phyloP scores from a whole-genome alignment of 1,139 yeast species.

The Magnusiomyces suaveolens region DNA sequence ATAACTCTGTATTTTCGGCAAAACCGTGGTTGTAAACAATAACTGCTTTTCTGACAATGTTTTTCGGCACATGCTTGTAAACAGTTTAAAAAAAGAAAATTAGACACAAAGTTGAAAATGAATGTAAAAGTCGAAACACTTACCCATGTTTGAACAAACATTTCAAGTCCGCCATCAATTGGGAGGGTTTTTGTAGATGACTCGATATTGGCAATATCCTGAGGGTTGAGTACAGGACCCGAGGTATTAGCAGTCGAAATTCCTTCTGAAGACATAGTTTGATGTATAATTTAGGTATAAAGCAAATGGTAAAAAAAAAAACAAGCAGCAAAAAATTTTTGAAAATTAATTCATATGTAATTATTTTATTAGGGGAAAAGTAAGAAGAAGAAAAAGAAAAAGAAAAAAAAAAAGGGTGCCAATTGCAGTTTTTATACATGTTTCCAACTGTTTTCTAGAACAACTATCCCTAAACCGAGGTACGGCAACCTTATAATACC shows the following conservation, averaged over 20 bases:
- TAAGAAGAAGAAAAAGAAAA: background rate
- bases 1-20: constrained; percentile 47
- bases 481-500: too few relatives aligned
- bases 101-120: background rate
- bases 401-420: background rate
- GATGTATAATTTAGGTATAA: background rate
- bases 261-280: background rate
- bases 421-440: background rate
- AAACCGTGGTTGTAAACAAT: constrained; percentile 56
- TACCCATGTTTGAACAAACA: constrained; percentile 19
- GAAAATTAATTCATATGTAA: background rate
- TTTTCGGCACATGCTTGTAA: constrained; percentile 20
- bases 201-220: background rate
- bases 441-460: background rate
- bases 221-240: background rate
- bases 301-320: background rate
- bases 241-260: background rate
- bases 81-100: background rate
- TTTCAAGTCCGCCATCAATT: constrained; percentile 15
- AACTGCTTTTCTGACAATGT: constrained; percentile 44
- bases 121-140: constrained; percentile 6
- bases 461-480: too few relatives aligned
- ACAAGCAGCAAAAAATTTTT: background rate
- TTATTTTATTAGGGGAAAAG: background rate
- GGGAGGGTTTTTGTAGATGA: background rate